Evolutionary conservation across 257 asterid genomes (phyloP).

Genomic region (Ilex aquifolium): DNA sequence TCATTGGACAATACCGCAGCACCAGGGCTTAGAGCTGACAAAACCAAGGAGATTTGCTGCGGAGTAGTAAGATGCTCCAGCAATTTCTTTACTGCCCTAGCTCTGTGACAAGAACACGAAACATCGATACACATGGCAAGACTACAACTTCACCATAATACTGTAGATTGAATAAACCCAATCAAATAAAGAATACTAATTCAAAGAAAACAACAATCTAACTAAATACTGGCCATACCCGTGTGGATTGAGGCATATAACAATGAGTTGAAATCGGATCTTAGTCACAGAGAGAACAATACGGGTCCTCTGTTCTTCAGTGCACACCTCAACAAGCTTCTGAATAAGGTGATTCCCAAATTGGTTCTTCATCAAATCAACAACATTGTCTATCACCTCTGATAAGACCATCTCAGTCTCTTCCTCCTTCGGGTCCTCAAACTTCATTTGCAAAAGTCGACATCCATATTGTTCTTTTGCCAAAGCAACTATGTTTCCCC

Average conservation of each 20-base stretch:
- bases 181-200: background rate
- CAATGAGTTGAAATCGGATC: conserved; percentile 28
- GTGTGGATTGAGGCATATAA: conserved; percentile 35
- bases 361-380: conserved; percentile 50
- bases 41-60: conserved; percentile 40
- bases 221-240: conserved; percentile 40
- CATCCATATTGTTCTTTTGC: conserved; percentile 42
- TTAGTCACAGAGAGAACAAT: conserved; percentile 36
- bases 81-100: conserved; percentile 42
- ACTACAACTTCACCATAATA: background rate
- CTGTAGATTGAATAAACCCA: background rate
- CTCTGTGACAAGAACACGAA: conserved; percentile 26
- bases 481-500: conserved; percentile 33
- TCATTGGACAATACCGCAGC: conserved; percentile 52
- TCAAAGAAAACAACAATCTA: background rate
- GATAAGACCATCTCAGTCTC: conserved; percentile 37
- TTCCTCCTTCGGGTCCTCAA: conserved; percentile 31
- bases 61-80: conserved; percentile 50
- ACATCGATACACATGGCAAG: too few relatives aligned
- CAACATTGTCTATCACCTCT: conserved; percentile 24
- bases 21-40: conserved; percentile 34
- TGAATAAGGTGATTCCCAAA: conserved; percentile 50
- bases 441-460: conserved; percentile 27
- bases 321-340: conserved; percentile 46
- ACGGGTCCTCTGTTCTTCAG: conserved; percentile 61